These are phyloP conservation scores for Hibiscus tridactylites DNA, from an alignment of 345 rosid species.

Conservation along the genomic window DNA sequence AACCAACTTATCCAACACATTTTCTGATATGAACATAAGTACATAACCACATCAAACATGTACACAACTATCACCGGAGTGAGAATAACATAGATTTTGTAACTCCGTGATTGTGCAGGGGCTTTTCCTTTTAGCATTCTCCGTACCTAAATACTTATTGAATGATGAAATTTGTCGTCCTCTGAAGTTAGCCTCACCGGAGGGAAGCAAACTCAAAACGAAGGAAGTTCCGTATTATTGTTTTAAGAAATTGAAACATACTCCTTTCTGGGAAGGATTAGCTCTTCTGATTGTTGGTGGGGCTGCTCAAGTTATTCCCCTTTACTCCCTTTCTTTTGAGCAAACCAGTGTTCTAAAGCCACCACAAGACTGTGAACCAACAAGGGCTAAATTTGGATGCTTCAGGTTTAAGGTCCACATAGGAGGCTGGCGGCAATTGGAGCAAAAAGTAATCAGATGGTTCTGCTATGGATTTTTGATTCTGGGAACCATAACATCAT, in stretches of 20 bases:
- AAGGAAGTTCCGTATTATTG: neutral
- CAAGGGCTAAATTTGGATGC: neutral
- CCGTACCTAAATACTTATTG: neutral
- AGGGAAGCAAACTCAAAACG: too few relatives aligned
- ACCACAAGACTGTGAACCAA: neutral
- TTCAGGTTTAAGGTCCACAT: neutral
- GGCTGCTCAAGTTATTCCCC: constrained; percentile 8
- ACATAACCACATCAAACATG: too few relatives aligned
- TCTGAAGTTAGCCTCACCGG: too few relatives aligned
- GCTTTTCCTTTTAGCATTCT: neutral
- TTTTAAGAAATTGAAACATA: neutral
- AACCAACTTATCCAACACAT: neutral
- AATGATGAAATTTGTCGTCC: neutral
- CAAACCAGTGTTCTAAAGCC: neutral
- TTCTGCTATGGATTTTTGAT: neutral
- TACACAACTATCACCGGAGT: neutral
- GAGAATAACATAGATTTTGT: neutral
- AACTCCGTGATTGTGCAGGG: neutral
- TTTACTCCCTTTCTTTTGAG: neutral
- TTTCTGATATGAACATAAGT: neutral
- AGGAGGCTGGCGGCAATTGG: neutral
- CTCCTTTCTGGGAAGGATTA: constrained; percentile 2
- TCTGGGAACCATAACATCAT: neutral
- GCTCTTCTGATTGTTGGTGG: neutral
- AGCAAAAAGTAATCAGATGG: neutral